Conservation (phyloP, 371 early-diverging fungal species). For the Dichotomocladium elegans region DNA sequence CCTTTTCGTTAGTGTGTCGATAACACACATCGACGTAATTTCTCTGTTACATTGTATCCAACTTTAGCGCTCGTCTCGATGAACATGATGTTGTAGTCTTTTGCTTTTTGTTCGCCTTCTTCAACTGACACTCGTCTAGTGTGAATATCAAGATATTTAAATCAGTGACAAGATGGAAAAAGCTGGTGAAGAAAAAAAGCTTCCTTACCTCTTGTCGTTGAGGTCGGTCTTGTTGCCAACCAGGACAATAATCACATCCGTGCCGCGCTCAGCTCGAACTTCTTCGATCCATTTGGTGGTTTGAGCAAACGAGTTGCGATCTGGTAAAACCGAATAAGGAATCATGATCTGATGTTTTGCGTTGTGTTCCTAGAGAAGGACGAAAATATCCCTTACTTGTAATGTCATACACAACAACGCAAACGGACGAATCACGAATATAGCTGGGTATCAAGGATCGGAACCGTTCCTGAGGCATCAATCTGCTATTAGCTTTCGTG, state of each 20-base stretch:
- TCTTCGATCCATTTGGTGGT: slow-evolving; percentile 98
- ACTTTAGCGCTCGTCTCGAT: slow-evolving; percentile 97
- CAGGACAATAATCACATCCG: slow-evolving; percentile 96
- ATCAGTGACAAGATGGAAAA: neutral
- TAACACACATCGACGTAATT: neutral
- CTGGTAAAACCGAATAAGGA: slow-evolving; percentile 25
- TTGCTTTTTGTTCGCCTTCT: slow-evolving; percentile 95
- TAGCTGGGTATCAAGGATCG: slow-evolving; percentile 97
- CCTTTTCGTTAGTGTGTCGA: neutral
- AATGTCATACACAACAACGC: slow-evolving; percentile 97
- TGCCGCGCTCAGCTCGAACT: slow-evolving; percentile 95
- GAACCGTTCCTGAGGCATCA: slow-evolving; percentile 80
- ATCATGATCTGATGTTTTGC: too few species aligned
- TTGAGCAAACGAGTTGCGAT: slow-evolving; percentile 88
- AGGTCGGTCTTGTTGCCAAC: slow-evolving; percentile 99
- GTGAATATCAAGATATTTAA: neutral
- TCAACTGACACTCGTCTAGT: slow-evolving; percentile 84
- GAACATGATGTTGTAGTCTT: slow-evolving; percentile 91
- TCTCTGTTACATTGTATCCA: slow-evolving; percentile 76
- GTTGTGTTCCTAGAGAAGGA: too few species aligned
- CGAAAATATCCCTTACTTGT: too few species aligned
- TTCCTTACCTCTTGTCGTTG: slow-evolving; percentile 75
- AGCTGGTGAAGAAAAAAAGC: neutral
- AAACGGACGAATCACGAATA: slow-evolving; percentile 97
- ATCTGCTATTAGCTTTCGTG: neutral